These are phyloP conservation scores for Juncus inflexus DNA, from an alignment of 176 grass and related monocot species.

Conservation along the genomic window DNA sequence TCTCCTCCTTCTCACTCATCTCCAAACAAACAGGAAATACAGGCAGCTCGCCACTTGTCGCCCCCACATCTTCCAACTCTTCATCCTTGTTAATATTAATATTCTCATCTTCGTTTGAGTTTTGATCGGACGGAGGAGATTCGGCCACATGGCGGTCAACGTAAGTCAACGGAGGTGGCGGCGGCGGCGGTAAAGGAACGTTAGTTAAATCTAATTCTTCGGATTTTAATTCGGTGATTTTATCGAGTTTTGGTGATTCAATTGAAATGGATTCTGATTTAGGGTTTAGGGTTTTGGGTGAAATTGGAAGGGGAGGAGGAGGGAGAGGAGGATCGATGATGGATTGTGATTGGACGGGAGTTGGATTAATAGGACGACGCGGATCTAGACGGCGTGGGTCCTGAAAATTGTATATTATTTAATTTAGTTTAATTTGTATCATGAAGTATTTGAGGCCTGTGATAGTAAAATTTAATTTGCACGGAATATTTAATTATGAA, in stretches of 20 bases:
- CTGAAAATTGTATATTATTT: too few species aligned
- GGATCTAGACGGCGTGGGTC: slow-evolving; percentile 98
- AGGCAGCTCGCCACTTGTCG: slow-evolving; percentile 53
- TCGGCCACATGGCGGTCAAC: slow-evolving; percentile 38
- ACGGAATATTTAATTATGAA: too few species aligned
- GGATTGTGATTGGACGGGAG: slow-evolving; percentile 14
- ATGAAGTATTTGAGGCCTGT: too few species aligned
- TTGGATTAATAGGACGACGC: slow-evolving; percentile 47
- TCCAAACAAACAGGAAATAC: slow-evolving; percentile 60
- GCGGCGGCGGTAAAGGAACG: neutral
- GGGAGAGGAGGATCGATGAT: slow-evolving; percentile 7
- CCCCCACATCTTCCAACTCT: slow-evolving; percentile 38
- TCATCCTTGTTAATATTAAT: slow-evolving; percentile 16
- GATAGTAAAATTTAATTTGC: too few species aligned
- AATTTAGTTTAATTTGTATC: too few species aligned
- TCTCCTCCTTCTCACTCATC: slow-evolving; percentile 59
- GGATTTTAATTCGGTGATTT: slow-evolving; percentile 13
- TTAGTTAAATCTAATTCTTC: neutral
- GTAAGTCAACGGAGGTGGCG: slow-evolving; percentile 9
- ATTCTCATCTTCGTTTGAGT: slow-evolving; percentile 47
- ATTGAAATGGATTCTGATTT: slow-evolving; percentile 19
- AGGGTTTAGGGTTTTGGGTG: neutral
- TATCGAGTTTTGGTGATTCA: slow-evolving; percentile 1
- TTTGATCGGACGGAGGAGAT: slow-evolving; percentile 57
- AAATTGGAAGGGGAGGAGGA: slow-evolving; percentile 26